Percentiles rank a stretch among this genome's conserved stretches.
Evolutionary conservation across 352 stramenopile genomes (phyloP).

Genomic region (Pythium plurisporium): DNA sequence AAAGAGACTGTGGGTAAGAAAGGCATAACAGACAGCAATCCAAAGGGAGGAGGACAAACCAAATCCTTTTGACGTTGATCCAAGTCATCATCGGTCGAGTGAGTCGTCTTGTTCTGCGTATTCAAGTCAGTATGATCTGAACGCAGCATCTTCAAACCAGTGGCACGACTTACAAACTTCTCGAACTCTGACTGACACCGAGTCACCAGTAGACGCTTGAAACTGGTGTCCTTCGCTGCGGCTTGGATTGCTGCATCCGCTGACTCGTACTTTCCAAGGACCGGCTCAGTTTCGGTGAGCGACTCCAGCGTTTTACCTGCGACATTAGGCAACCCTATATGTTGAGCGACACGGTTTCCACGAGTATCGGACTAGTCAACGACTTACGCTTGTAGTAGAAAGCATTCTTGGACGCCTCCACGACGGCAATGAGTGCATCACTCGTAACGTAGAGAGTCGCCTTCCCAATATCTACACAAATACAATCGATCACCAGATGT

Average conservation of each 20-base stretch:
- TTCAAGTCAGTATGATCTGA: background rate
- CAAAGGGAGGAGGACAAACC: conserved; percentile 24
- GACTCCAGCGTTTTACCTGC: conserved; percentile 48
- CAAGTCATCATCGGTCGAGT: conserved; percentile 29
- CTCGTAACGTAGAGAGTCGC: conserved; percentile 36
- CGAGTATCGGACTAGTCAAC: background rate
- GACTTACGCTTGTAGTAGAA: conserved; percentile 64
- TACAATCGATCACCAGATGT: too few relatives aligned
- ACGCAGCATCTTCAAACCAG: too few relatives aligned
- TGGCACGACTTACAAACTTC: conserved; percentile 49
- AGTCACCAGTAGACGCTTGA: conserved; percentile 72
- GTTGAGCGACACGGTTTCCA: background rate
- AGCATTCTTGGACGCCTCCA: conserved; percentile 33
- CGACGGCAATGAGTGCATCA: conserved; percentile 40
- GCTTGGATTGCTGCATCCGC: conserved; percentile 38
- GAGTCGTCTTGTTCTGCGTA: conserved; percentile 40
- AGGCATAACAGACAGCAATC: background rate
- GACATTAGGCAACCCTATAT: background rate
- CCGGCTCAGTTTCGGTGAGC: conserved; percentile 54
- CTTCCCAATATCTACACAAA: conserved; percentile 18
- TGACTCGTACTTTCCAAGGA: conserved; percentile 60
- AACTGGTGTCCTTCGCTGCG: conserved; percentile 45
- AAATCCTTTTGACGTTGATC: conserved; percentile 52
- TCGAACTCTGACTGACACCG: conserved; percentile 82
- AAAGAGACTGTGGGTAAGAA: background rate